Base-by-base conservation (phyloP, 192 early-diverging fungal species). In the Backusella parvicylindrica region DNA sequence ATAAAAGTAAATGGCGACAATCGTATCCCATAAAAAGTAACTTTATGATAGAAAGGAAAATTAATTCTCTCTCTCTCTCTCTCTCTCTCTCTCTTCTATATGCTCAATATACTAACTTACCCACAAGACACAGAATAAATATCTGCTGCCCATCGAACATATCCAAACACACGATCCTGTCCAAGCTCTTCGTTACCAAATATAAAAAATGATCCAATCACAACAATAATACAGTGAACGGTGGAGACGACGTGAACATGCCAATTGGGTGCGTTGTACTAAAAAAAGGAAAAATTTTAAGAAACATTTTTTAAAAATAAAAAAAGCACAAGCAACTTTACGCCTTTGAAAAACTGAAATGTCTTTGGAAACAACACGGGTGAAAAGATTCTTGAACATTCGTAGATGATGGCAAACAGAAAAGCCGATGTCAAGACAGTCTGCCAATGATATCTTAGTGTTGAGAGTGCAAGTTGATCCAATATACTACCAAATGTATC, bases 11-110 rank as follows among this genome's bases (percentile, higher is more conserved):
- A 94, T 70, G 8, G 86, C 91, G 6, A 91, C 79, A 60, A 90
- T 67, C 0, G 90, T 89, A 82, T 98, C 97, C 97, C 97, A 98
- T 56, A 96, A 71, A 85, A 98, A 98, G 82, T 96, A 97, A 18
- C 94, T 93, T 77, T 41, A 13, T 56, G 18, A 21, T 64, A 3
- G 15, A 67, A 38, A 21, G 6, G 12, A 68, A 43, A n/a, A 9
- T 28, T 37, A 26, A 28, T 30, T 47, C 23, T 21, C 11, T 37
- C 6, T 6, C 8, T 35, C 40, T 13, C n/a, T 13, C 33, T 15
- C 9, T 28, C 50, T 68, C 7, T 31, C 28, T 60, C n/a, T 76
- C 38, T 66, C 21, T 40, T 64, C 32, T 49, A n/a, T n/a, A n/a
- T n/a, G n/a, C n/a, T 56, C 32, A 28, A 78, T 79, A 73, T 73